phyloP scores from a whole-genome alignment of 2,329 filamentous ascomycete genomes.

The Penicillium frequentans region DNA sequence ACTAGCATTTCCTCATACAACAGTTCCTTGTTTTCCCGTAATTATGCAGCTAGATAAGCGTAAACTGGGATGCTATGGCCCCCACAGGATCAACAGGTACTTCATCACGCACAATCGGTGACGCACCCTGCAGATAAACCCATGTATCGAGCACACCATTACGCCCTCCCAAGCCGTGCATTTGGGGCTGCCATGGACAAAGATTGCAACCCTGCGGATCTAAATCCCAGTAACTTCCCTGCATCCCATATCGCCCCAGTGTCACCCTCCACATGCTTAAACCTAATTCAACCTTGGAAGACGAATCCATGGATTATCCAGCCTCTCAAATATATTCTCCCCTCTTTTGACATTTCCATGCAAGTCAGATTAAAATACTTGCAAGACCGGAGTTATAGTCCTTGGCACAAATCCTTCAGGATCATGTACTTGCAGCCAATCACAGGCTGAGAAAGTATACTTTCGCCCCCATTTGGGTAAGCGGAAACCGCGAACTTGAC shows the following conservation, averaged over 20 bases:
- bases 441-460: background rate
- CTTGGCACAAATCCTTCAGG: background rate
- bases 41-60: no score
- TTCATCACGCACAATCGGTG: no score
- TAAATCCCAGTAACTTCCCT: no score
- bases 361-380: background rate
- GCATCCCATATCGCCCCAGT: background rate
- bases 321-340: background rate
- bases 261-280: background rate
- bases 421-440: background rate
- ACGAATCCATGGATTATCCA: background rate
- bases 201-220: no score
- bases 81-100: no score
- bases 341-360: background rate
- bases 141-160: no score
- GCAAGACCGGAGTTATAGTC: background rate
- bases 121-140: no score
- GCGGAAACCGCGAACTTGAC: background rate
- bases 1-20: no score
- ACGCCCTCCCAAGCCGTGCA: no score
- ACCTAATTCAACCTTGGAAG: background rate
- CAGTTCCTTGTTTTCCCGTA: no score
- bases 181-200: no score
- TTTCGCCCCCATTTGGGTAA: background rate
- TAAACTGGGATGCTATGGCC: no score